Evolutionary conservation across 768 basidiomycete species (phyloP).

Genomic region (Clavulina sp.): DNA sequence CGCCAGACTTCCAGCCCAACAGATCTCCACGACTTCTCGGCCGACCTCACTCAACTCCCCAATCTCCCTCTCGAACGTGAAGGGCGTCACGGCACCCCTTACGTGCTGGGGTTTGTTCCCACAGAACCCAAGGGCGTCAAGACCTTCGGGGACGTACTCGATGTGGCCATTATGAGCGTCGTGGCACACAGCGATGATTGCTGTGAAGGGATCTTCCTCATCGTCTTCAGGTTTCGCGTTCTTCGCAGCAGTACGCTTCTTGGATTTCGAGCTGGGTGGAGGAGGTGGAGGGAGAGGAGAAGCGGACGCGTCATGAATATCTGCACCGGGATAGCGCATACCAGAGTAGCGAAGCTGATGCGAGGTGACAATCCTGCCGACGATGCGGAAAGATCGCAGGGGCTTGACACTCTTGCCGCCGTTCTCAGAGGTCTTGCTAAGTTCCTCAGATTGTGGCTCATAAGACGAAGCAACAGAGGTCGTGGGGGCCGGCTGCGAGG

Average conservation of each 20-base stretch:
- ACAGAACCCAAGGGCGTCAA: slow-evolving; percentile 58
- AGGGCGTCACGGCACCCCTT: slow-evolving; percentile 23
- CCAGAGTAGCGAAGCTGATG: slow-evolving; percentile 56
- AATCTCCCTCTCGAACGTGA: slow-evolving; percentile 17
- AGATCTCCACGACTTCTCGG: slow-evolving; percentile 34
- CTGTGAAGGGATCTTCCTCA: slow-evolving; percentile 28
- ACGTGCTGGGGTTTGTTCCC: slow-evolving; percentile 18
- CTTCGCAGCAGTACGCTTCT: no score
- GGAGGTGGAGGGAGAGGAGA: slow-evolving; percentile 42
- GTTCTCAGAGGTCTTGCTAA: no score
- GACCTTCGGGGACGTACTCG: slow-evolving; percentile 64
- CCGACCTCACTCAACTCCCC: slow-evolving; percentile 21
- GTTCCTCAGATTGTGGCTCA: no score
- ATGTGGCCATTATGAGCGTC: slow-evolving; percentile 25
- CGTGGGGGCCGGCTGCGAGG: slow-evolving; percentile 13
- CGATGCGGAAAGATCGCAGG: slow-evolving; percentile 50
- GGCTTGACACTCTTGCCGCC: slow-evolving; percentile 14
- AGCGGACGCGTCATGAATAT: slow-evolving; percentile 26
- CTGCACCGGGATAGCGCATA: not conserved
- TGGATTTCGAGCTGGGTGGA: slow-evolving; percentile 28
- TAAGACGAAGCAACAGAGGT: no score
- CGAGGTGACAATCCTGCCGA: slow-evolving; percentile 55
- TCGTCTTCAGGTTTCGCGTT: no score
- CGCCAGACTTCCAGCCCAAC: slow-evolving; percentile 37
- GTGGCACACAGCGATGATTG: slow-evolving; percentile 27